Percentiles rank a stretch among this genome's conserved stretches.
phyloP scores from a whole-genome alignment of 768 basidiomycete genomes.

The Rhodocollybia butyracea region DNA sequence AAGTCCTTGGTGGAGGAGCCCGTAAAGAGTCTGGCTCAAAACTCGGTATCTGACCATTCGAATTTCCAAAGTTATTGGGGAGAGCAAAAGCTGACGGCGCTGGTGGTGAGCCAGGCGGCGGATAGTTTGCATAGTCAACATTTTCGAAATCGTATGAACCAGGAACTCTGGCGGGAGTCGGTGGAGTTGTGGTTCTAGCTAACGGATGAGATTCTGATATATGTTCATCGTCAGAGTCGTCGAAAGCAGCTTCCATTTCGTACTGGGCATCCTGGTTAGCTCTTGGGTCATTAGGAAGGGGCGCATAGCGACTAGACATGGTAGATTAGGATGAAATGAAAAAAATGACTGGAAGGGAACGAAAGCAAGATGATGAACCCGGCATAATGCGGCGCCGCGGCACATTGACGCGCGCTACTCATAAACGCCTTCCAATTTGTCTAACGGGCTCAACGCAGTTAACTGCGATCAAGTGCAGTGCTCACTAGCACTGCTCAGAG shows the following conservation, averaged over 20 bases:
- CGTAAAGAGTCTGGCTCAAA: slow-evolving; percentile 31
- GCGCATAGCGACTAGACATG: slow-evolving; percentile 64
- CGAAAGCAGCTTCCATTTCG: slow-evolving; percentile 88
- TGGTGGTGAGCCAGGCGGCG: slow-evolving; percentile 84
- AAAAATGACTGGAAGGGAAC: slow-evolving; percentile 6
- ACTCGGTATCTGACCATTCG: slow-evolving; percentile 65
- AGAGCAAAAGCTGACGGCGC: slow-evolving; percentile 57
- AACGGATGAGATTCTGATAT: slow-evolving; percentile 50
- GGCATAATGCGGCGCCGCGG: no score
- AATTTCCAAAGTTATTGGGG: slow-evolving; percentile 71
- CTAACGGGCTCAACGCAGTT: no score
- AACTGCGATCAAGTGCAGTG: no score
- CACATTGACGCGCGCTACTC: no score
- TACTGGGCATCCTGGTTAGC: slow-evolving; percentile 43
- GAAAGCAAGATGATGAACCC: not conserved
- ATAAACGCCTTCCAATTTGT: no score
- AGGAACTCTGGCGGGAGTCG: slow-evolving; percentile 23
- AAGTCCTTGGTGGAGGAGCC: slow-evolving; percentile 36
- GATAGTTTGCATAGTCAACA: slow-evolving; percentile 74
- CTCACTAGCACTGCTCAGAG: no score
- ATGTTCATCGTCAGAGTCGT: slow-evolving; percentile 69
- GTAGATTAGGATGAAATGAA: not conserved
- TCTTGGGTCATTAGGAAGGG: slow-evolving; percentile 53
- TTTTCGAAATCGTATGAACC: slow-evolving; percentile 77
- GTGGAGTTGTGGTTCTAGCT: slow-evolving; percentile 30